Base-by-base conservation (phyloP, 176 grass and related monocot species). In the Sorghum bicolor region DNA sequence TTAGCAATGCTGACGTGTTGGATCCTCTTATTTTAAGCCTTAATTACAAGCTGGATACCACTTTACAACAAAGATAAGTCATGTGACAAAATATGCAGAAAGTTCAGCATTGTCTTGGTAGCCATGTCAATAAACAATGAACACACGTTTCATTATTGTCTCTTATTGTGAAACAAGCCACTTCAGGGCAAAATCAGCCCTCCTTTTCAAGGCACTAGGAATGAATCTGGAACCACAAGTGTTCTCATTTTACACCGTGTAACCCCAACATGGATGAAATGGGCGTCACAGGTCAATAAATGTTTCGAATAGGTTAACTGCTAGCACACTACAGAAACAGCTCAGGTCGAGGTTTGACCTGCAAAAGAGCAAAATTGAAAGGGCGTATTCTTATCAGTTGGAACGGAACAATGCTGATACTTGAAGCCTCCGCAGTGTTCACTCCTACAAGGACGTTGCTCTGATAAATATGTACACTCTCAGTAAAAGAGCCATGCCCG, bases 401-500 rank as follows among this genome's bases (percentile, higher is more conserved):
- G 29, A 39, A 67, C 44, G 78, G 29, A 39, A 67, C 44, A 73
- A 40, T 19, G n/a, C 17, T 11, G 55, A 36, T 43, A 41, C 25
- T 44, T 33, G 0, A 72, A 60, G 43, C 50, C 71, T 45, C 43
- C 2, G 20, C 16, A n/a, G 30, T 41, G 48, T 36, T 66, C 67
- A 24, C 33, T 73, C 64, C 70, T 60, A 53, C 53, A 74, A 5
- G 17, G 2, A 5, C 13, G 17, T 71, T 74, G 71, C 43, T 48
- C 16, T 44, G 53, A 84, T 33, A 81, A 50, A 85, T 87, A 93
- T 90, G 77, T 85, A 85, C 91, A 85, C 79, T 73, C 66, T 82
- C 67, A 31, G 81, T 60, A 20, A 19, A 45, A 48, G 41, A 73
- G 15, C 48, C 79, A 36, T 25, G 33, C 60, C 64, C 2, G 8